Percentiles rank a stretch among this genome's conserved stretches.
Conservation (phyloP, 2,329 filamentous ascomycete genomes). For the Scolecobasidium constrictum region DNA sequence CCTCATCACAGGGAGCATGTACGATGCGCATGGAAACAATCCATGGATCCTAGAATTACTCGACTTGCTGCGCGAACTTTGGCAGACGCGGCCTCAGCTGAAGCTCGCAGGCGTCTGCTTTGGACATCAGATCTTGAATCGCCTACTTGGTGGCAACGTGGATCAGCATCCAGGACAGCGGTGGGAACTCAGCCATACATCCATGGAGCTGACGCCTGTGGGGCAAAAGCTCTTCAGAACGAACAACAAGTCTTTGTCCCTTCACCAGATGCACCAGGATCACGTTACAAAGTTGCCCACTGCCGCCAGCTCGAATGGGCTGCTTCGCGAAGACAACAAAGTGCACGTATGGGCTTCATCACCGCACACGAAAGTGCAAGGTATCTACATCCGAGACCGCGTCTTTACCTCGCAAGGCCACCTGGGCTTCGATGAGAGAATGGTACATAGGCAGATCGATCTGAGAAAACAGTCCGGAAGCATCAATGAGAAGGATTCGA, state of each 20-base stretch:
- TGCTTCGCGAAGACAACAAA: constrained; percentile 22
- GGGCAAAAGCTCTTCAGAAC: constrained; percentile 31
- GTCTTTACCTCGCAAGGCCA: constrained; percentile 38
- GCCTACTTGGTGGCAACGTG: constrained; percentile 30
- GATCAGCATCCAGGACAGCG: constrained; percentile 27
- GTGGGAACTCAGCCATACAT: constrained; percentile 36
- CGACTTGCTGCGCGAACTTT: constrained; percentile 39
- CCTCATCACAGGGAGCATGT: constrained; percentile 36
- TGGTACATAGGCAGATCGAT: constrained; percentile 35
- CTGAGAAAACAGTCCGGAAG: constrained; percentile 31
- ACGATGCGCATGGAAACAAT: constrained; percentile 36
- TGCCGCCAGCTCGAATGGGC: constrained; percentile 1
- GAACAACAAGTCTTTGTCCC: constrained; percentile 22
- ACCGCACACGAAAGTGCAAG: constrained; percentile 34
- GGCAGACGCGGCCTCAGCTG: constrained; percentile 39
- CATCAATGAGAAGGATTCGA: constrained; percentile 25
- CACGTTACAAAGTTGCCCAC: constrained; percentile 27
- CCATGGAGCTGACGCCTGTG: constrained; percentile 27
- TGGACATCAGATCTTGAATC: constrained; percentile 36
- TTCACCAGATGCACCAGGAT: constrained; percentile 40
- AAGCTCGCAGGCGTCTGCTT: constrained; percentile 39
- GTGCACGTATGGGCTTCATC: constrained; percentile 39
- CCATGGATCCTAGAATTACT: constrained; percentile 33
- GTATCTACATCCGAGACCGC: constrained; percentile 32
- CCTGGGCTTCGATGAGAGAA: constrained; percentile 35